Base-by-base conservation (phyloP, 2,329 filamentous ascomycete species). In the Tympanopsis confertula region DNA sequence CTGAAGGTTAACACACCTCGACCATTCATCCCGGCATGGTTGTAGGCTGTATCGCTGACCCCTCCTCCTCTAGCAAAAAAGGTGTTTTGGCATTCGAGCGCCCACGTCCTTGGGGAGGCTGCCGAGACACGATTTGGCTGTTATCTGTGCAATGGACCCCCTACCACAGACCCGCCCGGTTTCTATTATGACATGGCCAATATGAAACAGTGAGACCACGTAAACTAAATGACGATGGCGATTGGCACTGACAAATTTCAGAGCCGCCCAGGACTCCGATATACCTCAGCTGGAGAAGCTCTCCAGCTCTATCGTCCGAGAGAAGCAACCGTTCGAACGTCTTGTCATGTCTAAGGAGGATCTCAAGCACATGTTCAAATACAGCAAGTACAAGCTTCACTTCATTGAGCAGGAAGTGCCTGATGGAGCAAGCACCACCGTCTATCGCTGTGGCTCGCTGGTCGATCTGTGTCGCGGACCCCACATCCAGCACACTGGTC, bases 171-270 rank as follows among this genome's bases (percentile, higher is more conserved):
- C 7, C 22, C 22, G 7, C 22, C 22, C 57, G 78, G 78, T 35
- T 82, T 82, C 63, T 82, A 81, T 64, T 82, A 82, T 51, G 78
- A 82, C 53, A 82, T 82, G 77, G 72, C 74, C 13, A 65, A 82
- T 35, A 71, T 71, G 13, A 69, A 73, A 13, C 67, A 66, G 4
- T 20, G 13, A 38, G n/a, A n/a, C n/a, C n/a, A n/a, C n/a, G n/a
- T n/a, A n/a, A n/a, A n/a, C n/a, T n/a, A n/a, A n/a, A n/a, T n/a
- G n/a, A n/a, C n/a, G n/a, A n/a, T n/a, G n/a, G n/a, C n/a, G n/a
- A n/a, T n/a, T n/a, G n/a, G n/a, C n/a, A n/a, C n/a, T n/a, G n/a
- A n/a, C n/a, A n/a, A n/a, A n/a, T n/a, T n/a, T 43, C 59, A 73
- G 39, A 57, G 76, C 82, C 13, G 65, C 65, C 38, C 58, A 67